Evolutionary conservation across 2,329 filamentous ascomycete genomes (phyloP), one percentile per base, ranked within the genome.

Genomic region (Teratosphaeria gauchensis): DNA sequence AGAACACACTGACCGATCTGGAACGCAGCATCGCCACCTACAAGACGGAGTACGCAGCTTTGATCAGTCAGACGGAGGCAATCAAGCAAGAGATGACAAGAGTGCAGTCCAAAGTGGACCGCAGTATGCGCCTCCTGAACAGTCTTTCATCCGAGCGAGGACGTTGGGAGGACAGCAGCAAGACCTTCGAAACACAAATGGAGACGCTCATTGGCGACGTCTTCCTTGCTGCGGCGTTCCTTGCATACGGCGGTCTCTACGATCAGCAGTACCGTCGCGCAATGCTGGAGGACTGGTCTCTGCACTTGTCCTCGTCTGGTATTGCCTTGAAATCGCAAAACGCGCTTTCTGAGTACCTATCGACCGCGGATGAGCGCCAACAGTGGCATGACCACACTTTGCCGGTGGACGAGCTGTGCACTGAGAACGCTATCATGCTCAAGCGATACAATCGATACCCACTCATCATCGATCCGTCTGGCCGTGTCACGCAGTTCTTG

Each of bases 381-480:
- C 84, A 88, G 63, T 99, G 94, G 94, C 95, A 99, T 77, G 88
- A 92, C 68, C 90, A 99, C 71, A 87, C 87, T 16, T 78, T 99
- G 55, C 94, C 95, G 1, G 92, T 96, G 4, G 94, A 99, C 72
- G 94, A 99, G 71, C 83, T 99, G 48, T 99, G 94, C 80, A 99
- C 94, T 0, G 94, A 99, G 75, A 99, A 99, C 70, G 94, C 95
- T 52, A 96, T 99, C 69, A 88, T 99, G 65, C 83, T 99, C 61
- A 91, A 97, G 79, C 87, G 94, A 59, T 99, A 96, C 85, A 99
- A 99, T 78, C 85, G 94, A 63, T 99, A 99, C 73, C 94, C 95
- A 52, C 83, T 99, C 61, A 97, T 99, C 74, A 96, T 99, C 72
- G 94, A 99, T 74, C 95, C 95, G 1, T 97, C 94, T 14, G 94